Percentiles rank a stretch among this genome's conserved stretches.
Evolutionary conservation across 805 yeast species (phyloP).

Genomic region (Suhomyces emberorum): DNA sequence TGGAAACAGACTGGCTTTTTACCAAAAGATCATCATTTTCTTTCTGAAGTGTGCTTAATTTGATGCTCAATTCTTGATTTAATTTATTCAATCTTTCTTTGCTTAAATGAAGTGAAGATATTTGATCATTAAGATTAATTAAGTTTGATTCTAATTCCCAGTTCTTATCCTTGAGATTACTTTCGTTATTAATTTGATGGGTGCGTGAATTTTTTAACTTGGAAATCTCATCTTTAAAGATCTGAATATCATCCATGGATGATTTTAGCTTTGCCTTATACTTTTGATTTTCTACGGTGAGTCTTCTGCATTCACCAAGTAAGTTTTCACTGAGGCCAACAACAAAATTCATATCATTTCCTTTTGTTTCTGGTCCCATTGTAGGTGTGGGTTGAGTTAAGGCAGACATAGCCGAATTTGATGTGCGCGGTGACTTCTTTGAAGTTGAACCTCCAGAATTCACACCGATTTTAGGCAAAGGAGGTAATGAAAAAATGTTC

Average conservation of each 20-base stretch:
- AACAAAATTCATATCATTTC: slow-evolving; percentile 67
- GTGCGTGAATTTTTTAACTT: slow-evolving; percentile 33
- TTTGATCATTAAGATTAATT: slow-evolving; percentile 42
- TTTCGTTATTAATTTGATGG: slow-evolving; percentile 41
- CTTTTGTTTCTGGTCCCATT: slow-evolving; percentile 43
- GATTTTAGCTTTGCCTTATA: slow-evolving; percentile 42
- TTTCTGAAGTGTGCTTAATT: slow-evolving; percentile 31
- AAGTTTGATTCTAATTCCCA: slow-evolving; percentile 63
- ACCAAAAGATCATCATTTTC: slow-evolving; percentile 48
- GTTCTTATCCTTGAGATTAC: slow-evolving; percentile 53
- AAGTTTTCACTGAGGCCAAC: slow-evolving; percentile 73
- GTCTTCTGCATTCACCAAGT: slow-evolving; percentile 64
- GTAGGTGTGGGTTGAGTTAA: slow-evolving; percentile 26
- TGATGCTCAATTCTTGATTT: slow-evolving; percentile 31
- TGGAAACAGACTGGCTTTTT: slow-evolving; percentile 38
- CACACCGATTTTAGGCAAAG: slow-evolving; percentile 6
- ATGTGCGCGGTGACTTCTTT: slow-evolving; percentile 4
- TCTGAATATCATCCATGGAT: slow-evolving; percentile 41
- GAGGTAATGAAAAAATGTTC: slow-evolving; percentile 13
- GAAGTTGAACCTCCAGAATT: too few relatives aligned
- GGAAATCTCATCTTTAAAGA: slow-evolving; percentile 31
- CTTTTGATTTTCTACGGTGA: slow-evolving; percentile 60
- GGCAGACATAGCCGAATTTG: slow-evolving; percentile 7
- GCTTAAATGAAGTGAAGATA: slow-evolving; percentile 37
- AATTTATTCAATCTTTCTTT: slow-evolving; percentile 35